Evolutionary conservation across 495 filamentous ascomycete genomes (phyloP).

Genomic region (Podospora anserina): DNA sequence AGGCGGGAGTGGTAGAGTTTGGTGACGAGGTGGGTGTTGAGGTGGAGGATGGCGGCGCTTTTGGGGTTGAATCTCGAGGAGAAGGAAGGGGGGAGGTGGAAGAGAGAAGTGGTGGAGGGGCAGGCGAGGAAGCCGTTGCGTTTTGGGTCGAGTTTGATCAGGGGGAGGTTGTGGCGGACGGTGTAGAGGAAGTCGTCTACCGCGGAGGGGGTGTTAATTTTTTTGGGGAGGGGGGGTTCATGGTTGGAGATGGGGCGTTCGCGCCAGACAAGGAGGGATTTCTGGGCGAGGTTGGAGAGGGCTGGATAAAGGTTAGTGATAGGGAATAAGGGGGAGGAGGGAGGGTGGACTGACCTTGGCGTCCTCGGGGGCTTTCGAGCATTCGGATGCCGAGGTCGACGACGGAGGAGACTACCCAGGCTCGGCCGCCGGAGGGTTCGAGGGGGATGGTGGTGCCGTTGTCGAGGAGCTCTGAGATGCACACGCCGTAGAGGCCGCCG

Average conservation of each 20-base stretch:
- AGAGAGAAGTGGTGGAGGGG: slow-evolving; percentile 1
- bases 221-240: slow-evolving; percentile 1
- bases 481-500: slow-evolving; percentile 19
- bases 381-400: slow-evolving; percentile 26
- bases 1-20: slow-evolving; percentile 25
- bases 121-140: slow-evolving; percentile 20
- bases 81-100: not conserved
- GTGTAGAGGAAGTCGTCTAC: slow-evolving; percentile 21
- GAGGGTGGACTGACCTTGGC: slow-evolving; percentile 10
- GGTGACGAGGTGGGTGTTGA: slow-evolving; percentile 22
- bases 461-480: slow-evolving; percentile 23
- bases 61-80: slow-evolving; percentile 20
- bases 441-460: slow-evolving; percentile 13
- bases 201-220: slow-evolving; percentile 9
- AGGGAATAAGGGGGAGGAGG: no score
- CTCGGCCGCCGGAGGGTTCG: slow-evolving; percentile 17
- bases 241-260: slow-evolving; percentile 13
- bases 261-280: slow-evolving; percentile 20
- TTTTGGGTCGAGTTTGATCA: slow-evolving; percentile 20
- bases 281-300: slow-evolving; percentile 20
- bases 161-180: slow-evolving; percentile 21
- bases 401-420: slow-evolving; percentile 20
- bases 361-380: slow-evolving; percentile 21
- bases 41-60: slow-evolving; percentile 20
- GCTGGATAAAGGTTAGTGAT: slow-evolving; percentile 12